Evolutionary conservation across 148 eudicot species (phyloP).

Genomic region (Rhododendron simsii): DNA sequence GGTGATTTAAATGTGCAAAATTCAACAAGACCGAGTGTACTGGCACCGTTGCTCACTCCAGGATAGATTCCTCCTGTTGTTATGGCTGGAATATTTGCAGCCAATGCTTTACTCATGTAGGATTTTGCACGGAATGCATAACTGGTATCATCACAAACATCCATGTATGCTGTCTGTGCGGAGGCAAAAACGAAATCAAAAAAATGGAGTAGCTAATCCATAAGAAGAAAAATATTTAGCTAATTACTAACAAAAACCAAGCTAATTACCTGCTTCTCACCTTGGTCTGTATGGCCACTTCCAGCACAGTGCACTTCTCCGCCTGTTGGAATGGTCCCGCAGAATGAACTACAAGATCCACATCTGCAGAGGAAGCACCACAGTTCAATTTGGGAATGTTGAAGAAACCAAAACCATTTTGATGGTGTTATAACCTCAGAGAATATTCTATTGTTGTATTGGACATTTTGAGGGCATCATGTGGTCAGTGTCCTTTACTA

Average conservation of each 20-base stretch:
- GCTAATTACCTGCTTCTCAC: slow-evolving; percentile 79
- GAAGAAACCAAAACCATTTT: background rate
- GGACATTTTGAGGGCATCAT: background rate
- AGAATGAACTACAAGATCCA: slow-evolving; percentile 87
- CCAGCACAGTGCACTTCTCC: slow-evolving; percentile 76
- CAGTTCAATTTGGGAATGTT: background rate
- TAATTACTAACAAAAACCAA: slow-evolving; percentile 4
- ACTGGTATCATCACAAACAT: slow-evolving; percentile 93
- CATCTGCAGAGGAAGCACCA: slow-evolving; percentile 48
- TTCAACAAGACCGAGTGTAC: background rate
- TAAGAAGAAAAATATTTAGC: background rate
- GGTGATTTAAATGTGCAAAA: background rate
- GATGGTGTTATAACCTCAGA: background rate
- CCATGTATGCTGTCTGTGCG: slow-evolving; percentile 84
- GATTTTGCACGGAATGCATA: slow-evolving; percentile 84
- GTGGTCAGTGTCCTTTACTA: background rate
- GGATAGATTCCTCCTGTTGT: slow-evolving; percentile 98
- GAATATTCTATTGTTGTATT: background rate
- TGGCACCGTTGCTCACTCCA: slow-evolving; percentile 98
- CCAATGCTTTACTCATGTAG: slow-evolving; percentile 57
- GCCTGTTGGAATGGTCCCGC: slow-evolving; percentile 98
- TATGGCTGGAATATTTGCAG: slow-evolving; percentile 81
- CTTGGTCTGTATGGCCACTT: slow-evolving; percentile 96
- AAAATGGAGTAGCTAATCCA: background rate
- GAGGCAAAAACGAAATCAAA: slow-evolving; percentile 6